phyloP scores from a whole-genome alignment of 2,329 filamentous ascomycete genomes.

The Massarina eburnea region DNA sequence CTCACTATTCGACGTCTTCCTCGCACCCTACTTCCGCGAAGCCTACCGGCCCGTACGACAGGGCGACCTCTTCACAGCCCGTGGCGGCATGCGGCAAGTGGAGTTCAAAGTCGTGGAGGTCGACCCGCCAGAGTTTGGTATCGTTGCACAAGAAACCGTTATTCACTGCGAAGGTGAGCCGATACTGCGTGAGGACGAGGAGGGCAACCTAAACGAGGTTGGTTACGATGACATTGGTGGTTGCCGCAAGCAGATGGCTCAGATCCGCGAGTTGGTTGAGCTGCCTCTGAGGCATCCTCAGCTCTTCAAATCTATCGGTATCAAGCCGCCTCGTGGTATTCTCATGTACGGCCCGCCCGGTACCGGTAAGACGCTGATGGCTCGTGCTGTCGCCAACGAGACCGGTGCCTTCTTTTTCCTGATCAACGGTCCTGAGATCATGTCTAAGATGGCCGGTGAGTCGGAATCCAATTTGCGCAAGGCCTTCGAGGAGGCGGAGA shows the following conservation, averaged over 20 bases:
- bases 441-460: slow-evolving; percentile 99
- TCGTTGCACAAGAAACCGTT: slow-evolving; percentile 97
- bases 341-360: slow-evolving; percentile 91
- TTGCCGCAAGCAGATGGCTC: slow-evolving; percentile 99
- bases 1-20: slow-evolving; percentile 97
- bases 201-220: slow-evolving; percentile 98
- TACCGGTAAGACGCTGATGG: slow-evolving; percentile 99
- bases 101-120: slow-evolving; percentile 99
- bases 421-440: slow-evolving; percentile 99
- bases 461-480: slow-evolving; percentile 97
- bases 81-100: slow-evolving; percentile 97
- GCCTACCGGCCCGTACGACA: slow-evolving; percentile 96
- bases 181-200: slow-evolving; percentile 97
- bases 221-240: slow-evolving; percentile 99
- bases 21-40: slow-evolving; percentile 99
- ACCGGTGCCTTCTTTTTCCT: slow-evolving; percentile 99
- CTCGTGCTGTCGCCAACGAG: slow-evolving; percentile 97
- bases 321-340: slow-evolving; percentile 98
- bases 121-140: slow-evolving; percentile 96
- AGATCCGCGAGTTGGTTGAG: slow-evolving; percentile 98
- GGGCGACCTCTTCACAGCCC: slow-evolving; percentile 95
- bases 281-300: slow-evolving; percentile 94
- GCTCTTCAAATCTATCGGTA: slow-evolving; percentile 99
- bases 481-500: slow-evolving; percentile 99
- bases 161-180: slow-evolving; percentile 98